Conservation (phyloP, 192 early-diverging fungal genomes). For the Podila horticola region DNA sequence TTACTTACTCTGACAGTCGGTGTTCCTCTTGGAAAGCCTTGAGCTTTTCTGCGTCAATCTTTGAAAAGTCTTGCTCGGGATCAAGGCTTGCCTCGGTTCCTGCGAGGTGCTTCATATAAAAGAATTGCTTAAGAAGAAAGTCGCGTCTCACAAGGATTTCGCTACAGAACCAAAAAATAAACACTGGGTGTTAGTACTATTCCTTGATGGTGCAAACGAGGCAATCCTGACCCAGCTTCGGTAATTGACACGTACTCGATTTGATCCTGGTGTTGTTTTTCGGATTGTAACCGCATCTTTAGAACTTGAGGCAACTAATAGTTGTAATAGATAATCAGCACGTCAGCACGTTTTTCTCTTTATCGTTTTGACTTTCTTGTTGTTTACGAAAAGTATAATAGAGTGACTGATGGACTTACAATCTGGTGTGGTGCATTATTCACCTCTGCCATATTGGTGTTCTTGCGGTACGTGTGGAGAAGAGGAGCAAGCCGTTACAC, state of each 20-base stretch:
- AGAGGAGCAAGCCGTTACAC: conserved; percentile 4
- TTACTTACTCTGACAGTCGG: conserved; percentile 43
- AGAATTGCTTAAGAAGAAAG: conserved; percentile 49
- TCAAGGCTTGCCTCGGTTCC: conserved; percentile 48
- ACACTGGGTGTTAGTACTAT: not conserved
- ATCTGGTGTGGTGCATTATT: conserved; percentile 12
- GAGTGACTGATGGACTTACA: conserved; percentile 14
- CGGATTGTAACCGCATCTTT: conserved; percentile 51
- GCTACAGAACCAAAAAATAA: conserved; percentile 4
- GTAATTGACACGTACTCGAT: conserved; percentile 27
- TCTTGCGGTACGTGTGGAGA: not conserved
- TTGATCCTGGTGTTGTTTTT: conserved; percentile 45
- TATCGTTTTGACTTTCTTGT: too few species aligned
- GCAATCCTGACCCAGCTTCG: not conserved
- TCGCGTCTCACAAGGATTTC: conserved; percentile 43
- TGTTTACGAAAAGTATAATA: not conserved
- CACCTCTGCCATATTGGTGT: conserved; percentile 51
- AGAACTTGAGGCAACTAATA: conserved; percentile 42
- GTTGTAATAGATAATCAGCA: not conserved
- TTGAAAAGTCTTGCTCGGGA: conserved; percentile 44
- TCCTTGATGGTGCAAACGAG: not conserved
- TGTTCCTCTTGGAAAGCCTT: conserved; percentile 52
- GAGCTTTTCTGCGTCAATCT: conserved; percentile 40
- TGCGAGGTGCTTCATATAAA: conserved; percentile 50
- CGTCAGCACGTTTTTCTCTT: too few species aligned